Conservation (phyloP, 768 basidiomycete genomes). For the Russula sp. region DNA sequence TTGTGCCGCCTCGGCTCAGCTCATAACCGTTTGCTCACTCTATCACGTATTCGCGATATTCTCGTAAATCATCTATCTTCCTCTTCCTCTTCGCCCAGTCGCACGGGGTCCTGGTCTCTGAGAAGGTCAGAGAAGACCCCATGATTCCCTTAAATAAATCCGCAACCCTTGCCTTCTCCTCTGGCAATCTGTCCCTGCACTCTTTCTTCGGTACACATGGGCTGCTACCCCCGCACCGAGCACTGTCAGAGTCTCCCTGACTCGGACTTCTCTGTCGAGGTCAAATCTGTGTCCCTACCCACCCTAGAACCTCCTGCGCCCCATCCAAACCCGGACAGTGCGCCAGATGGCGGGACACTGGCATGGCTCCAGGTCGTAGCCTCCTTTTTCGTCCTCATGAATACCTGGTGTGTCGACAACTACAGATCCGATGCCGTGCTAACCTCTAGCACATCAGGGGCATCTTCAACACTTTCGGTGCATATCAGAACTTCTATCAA, state of each 20-base stretch:
- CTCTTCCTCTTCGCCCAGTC: background rate
- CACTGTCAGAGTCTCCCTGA: background rate
- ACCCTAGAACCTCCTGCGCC: background rate
- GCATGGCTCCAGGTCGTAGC: slow-evolving; percentile 21
- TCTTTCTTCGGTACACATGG: background rate
- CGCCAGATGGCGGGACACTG: slow-evolving; percentile 12
- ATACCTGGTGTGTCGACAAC: slow-evolving; percentile 15
- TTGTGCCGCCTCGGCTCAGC: background rate
- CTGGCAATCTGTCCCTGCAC: background rate
- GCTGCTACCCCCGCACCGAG: background rate
- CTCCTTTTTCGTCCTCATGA: slow-evolving; percentile 20
- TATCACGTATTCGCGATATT: background rate
- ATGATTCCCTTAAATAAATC: background rate
- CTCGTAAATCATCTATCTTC: background rate
- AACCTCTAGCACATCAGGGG: slow-evolving; percentile 12
- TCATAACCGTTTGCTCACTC: background rate
- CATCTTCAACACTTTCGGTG: slow-evolving; percentile 22
- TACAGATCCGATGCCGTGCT: background rate
- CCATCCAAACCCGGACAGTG: background rate
- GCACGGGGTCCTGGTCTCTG: background rate
- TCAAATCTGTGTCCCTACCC: too few relatives aligned
- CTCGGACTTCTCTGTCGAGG: background rate
- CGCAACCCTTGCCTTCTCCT: background rate
- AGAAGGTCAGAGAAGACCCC: background rate
- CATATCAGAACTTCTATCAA: slow-evolving; percentile 20